Evolutionary conservation across 192 early-diverging fungal species (phyloP).

Genomic region (Coemansia sp.): DNA sequence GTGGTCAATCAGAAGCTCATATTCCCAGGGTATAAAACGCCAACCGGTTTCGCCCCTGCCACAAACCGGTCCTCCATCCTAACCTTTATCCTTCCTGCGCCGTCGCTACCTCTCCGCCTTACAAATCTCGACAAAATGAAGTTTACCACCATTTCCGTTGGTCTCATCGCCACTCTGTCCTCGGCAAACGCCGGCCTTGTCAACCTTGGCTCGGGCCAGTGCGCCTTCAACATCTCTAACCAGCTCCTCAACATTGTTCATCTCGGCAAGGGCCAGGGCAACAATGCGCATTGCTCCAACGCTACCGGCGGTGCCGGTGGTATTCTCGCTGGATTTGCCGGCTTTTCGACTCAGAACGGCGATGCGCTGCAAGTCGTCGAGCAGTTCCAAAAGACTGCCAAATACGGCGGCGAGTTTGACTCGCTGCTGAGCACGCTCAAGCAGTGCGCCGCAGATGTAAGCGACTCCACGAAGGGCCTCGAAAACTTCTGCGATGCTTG

Average conservation of each 20-base stretch:
- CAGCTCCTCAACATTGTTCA: background rate
- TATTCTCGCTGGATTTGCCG: conserved; percentile 10
- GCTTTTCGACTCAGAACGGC: conserved; percentile 30
- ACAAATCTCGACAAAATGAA: background rate
- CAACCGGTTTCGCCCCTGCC: background rate
- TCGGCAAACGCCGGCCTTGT: background rate
- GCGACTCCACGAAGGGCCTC: conserved; percentile 28
- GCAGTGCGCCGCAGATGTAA: conserved; percentile 3
- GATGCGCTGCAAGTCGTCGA: conserved; percentile 43
- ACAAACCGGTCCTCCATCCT: background rate
- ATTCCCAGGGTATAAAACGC: background rate
- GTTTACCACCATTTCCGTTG: conserved; percentile 1
- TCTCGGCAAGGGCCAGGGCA: background rate
- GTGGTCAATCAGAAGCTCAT: background rate
- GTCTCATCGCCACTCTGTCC: background rate
- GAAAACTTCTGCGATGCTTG: conserved; percentile 49
- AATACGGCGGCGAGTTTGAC: conserved; percentile 30
- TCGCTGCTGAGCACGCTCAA: conserved; percentile 8
- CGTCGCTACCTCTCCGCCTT: background rate
- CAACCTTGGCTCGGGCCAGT: background rate
- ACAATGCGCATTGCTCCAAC: background rate
- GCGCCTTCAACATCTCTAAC: background rate
- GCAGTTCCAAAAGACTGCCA: conserved; percentile 14
- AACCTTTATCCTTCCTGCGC: background rate
- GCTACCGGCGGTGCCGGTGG: conserved; percentile 8